These are phyloP conservation scores for Blastocladiella britannica DNA, from an alignment of 192 early-diverging fungal species.

Conservation along the genomic window DNA sequence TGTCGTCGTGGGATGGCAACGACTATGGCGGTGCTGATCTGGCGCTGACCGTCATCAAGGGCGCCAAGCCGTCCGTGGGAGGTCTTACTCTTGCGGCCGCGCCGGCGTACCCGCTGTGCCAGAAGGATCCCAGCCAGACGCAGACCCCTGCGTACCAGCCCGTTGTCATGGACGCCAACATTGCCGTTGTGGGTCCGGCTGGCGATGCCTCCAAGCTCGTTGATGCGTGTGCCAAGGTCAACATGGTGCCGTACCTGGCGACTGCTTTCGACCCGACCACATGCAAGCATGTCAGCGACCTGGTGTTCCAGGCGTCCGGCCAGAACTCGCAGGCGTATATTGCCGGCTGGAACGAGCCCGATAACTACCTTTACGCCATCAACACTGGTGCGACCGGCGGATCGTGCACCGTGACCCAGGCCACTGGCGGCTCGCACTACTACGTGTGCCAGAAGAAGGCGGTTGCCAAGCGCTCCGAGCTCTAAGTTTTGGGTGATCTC, in stretches of 20 bases:
- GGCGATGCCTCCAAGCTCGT: background rate
- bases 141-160: background rate
- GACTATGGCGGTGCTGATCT: background rate
- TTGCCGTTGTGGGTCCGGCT: background rate
- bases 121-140: background rate
- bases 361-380: background rate
- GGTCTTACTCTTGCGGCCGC: background rate
- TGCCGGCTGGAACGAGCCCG: no score
- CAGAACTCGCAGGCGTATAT: background rate
- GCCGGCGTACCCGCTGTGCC: no score
- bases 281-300: background rate
- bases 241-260: background rate
- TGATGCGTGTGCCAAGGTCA: background rate
- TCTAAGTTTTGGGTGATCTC: no score
- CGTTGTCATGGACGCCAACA: background rate
- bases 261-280: background rate
- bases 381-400: background rate
- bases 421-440: background rate
- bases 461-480: no score
- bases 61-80: background rate
- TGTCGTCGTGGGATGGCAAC: background rate
- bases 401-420: background rate
- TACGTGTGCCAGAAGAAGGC: background rate
- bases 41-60: background rate
- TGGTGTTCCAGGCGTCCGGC: background rate